These are phyloP conservation scores for Tolypocladium tropicale DNA, from an alignment of 2,329 filamentous ascomycete genomes.

Conservation along the genomic window DNA sequence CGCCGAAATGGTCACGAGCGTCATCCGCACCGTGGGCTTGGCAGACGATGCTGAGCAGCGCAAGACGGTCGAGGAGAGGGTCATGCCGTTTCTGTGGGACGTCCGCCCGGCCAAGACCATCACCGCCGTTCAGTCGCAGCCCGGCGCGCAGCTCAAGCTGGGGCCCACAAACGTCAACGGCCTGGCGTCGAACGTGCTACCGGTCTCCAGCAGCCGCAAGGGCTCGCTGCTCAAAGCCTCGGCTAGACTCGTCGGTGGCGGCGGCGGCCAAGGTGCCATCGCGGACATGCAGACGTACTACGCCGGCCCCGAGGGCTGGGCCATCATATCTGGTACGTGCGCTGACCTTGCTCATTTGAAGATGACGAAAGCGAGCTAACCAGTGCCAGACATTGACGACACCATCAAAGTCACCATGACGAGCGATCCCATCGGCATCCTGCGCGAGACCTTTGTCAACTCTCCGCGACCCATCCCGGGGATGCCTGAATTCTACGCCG, in stretches of 20 bases:
- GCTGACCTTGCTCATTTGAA: slow-evolving; percentile 7
- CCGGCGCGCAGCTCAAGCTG: slow-evolving; percentile 38
- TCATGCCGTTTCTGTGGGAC: slow-evolving; percentile 70
- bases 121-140: slow-evolving; percentile 52
- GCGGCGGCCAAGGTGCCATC: slow-evolving; percentile 41
- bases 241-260: slow-evolving; percentile 40
- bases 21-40: slow-evolving; percentile 61
- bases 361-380: neutral
- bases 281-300: slow-evolving; percentile 61
- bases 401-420: slow-evolving; percentile 90
- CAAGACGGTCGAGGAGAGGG: slow-evolving; percentile 52
- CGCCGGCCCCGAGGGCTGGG: slow-evolving; percentile 71
- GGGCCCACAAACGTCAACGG: slow-evolving; percentile 65
- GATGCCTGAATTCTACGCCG: slow-evolving; percentile 76
- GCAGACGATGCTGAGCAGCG: slow-evolving; percentile 47
- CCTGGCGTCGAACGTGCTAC: slow-evolving; percentile 54
- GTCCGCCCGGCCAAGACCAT: slow-evolving; percentile 62
- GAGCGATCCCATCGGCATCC: slow-evolving; percentile 66
- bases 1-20: slow-evolving; percentile 56
- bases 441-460: slow-evolving; percentile 75
- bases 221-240: slow-evolving; percentile 35
- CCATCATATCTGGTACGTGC: slow-evolving; percentile 57
- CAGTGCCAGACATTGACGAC: slow-evolving; percentile 70
- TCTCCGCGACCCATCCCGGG: slow-evolving; percentile 59
- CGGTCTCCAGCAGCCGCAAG: slow-evolving; percentile 34